phyloP scores from a whole-genome alignment of 73 alveolate genomes.

The Stentor roeselii region DNA sequence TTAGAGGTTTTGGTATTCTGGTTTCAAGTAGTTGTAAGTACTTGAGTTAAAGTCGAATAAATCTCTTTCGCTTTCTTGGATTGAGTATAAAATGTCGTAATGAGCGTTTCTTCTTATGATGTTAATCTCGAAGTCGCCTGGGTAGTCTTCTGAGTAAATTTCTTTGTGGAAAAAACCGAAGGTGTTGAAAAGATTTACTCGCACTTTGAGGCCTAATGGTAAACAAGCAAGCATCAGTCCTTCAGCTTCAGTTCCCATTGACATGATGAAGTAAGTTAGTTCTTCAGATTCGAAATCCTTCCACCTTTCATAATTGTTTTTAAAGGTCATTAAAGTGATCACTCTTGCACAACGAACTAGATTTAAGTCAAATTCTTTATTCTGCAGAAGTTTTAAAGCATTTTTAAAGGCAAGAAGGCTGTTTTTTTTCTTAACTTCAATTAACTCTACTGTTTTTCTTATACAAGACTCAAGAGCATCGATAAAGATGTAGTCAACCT shows the following conservation, averaged over 20 bases:
- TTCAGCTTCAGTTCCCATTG: background rate
- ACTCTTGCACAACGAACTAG: background rate
- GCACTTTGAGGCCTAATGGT: background rate
- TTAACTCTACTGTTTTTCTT: background rate
- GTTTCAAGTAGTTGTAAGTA: too few species aligned
- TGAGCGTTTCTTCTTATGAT: background rate
- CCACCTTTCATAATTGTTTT: background rate
- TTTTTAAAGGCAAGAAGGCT: too few species aligned
- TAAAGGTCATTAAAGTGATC: background rate
- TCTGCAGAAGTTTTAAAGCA: background rate
- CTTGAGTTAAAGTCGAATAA: too few species aligned
- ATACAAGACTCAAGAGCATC: background rate
- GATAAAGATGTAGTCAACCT: background rate
- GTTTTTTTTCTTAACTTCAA: background rate
- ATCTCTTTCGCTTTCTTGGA: background rate
- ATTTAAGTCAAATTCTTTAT: background rate
- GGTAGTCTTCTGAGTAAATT: background rate
- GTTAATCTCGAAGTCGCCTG: background rate
- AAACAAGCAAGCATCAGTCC: background rate
- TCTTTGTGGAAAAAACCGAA: background rate
- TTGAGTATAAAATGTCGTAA: background rate
- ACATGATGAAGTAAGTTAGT: too few species aligned
- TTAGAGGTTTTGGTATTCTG: too few species aligned
- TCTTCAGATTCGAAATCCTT: background rate
- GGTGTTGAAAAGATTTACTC: background rate